Evolutionary conservation across 2,329 filamentous ascomycete genomes (phyloP).

Genomic region (Amphichorda felina): DNA sequence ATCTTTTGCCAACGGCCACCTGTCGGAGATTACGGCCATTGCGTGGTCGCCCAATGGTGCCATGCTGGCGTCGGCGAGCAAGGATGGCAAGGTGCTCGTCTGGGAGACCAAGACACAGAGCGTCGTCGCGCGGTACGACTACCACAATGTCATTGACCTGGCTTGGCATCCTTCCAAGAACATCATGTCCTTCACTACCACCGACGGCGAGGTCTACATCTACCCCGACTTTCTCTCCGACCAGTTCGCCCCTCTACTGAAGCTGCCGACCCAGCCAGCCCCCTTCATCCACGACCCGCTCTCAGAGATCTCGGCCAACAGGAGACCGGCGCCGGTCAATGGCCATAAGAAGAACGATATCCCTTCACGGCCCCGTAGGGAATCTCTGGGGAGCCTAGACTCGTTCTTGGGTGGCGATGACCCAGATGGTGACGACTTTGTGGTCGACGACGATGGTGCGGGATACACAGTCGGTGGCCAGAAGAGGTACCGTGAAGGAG

Average conservation of each 20-base stretch:
- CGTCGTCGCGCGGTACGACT: slow-evolving; percentile 66
- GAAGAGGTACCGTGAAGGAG: slow-evolving; percentile 37
- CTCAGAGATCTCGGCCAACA: slow-evolving; percentile 56
- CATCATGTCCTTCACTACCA: slow-evolving; percentile 80
- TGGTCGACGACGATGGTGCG: slow-evolving; percentile 89
- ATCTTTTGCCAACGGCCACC: slow-evolving; percentile 67
- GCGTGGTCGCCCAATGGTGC: slow-evolving; percentile 95
- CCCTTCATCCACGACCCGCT: slow-evolving; percentile 79
- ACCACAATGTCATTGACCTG: slow-evolving; percentile 73
- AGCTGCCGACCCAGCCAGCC: slow-evolving; percentile 55
- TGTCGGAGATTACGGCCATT: slow-evolving; percentile 72
- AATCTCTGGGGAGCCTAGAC: slow-evolving; percentile 67
- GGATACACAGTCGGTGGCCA: slow-evolving; percentile 59
- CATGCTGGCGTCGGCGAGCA: slow-evolving; percentile 60
- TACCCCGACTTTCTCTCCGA: slow-evolving; percentile 57
- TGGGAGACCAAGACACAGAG: slow-evolving; percentile 89
- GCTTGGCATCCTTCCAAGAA: slow-evolving; percentile 89
- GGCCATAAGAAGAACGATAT: slow-evolving; percentile 36
- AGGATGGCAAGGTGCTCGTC: slow-evolving; percentile 58
- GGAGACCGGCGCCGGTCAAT: slow-evolving; percentile 41
- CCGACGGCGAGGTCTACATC: slow-evolving; percentile 88
- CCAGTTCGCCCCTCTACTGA: slow-evolving; percentile 44
- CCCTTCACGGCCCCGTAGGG: slow-evolving; percentile 40
- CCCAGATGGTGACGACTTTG: slow-evolving; percentile 63
- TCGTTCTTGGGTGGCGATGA: slow-evolving; percentile 63